Evolutionary conservation across 164 flowering plant species (phyloP).

Genomic region (Taxillus chinensis): DNA sequence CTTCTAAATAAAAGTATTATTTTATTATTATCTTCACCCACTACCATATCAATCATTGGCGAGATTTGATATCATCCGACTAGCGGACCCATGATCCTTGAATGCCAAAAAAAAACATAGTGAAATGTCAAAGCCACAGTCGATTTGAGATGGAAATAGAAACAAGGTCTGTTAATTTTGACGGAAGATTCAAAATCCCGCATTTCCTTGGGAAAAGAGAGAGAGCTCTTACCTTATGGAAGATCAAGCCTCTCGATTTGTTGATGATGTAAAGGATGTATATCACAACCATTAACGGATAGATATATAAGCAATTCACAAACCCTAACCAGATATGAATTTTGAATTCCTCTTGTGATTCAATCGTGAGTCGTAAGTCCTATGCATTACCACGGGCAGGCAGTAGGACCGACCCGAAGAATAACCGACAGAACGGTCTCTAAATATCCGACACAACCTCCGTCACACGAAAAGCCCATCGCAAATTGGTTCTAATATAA

Average conservation of each 20-base stretch:
- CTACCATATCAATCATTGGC: too few relatives aligned
- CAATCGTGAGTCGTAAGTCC: too few relatives aligned
- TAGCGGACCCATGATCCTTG: conserved; percentile 84
- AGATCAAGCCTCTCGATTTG: conserved; percentile 92
- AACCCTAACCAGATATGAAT: background rate
- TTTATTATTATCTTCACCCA: too few relatives aligned
- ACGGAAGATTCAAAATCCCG: background rate
- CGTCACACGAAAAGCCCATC: too few relatives aligned
- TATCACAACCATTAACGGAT: conserved; percentile 55
- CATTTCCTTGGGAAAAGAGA: background rate
- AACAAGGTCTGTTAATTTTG: background rate
- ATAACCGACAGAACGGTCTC: too few relatives aligned
- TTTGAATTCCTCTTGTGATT: background rate
- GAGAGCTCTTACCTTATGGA: conserved; percentile 51
- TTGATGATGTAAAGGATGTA: conserved; percentile 91
- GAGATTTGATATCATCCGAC: too few relatives aligned
- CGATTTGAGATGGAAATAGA: background rate
- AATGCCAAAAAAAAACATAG: background rate
- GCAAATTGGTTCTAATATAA: too few relatives aligned
- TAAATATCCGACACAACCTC: too few relatives aligned
- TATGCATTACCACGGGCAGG: too few relatives aligned
- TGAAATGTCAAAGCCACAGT: background rate
- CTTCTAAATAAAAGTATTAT: too few relatives aligned
- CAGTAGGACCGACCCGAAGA: too few relatives aligned
- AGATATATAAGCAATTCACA: too few relatives aligned